phyloP scores from a whole-genome alignment of 768 basidiomycete species.

The Collybia sp. region DNA sequence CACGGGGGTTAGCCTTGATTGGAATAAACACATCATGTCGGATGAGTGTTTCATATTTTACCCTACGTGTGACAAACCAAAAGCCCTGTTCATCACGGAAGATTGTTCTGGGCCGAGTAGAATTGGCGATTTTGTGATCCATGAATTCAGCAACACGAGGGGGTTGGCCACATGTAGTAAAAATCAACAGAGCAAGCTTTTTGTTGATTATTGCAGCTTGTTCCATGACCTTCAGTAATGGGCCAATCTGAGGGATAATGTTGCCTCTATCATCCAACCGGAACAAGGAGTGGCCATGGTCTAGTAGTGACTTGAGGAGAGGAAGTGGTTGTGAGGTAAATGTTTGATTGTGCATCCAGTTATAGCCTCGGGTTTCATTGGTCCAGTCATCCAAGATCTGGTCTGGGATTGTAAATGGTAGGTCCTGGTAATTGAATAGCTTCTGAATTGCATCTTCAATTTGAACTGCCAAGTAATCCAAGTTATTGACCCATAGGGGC shows the following conservation, averaged over 20 bases:
- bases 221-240: neutral
- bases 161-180: neutral
- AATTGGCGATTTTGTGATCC: neutral
- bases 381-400: neutral
- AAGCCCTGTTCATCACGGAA: neutral
- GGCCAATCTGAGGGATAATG: neutral
- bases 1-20: conserved; percentile 5
- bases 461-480: neutral
- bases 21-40: conserved; percentile 11
- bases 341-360: neutral
- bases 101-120: neutral
- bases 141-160: neutral
- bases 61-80: conserved; percentile 9
- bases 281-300: neutral
- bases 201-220: neutral
- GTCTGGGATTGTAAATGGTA: neutral
- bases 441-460: neutral
- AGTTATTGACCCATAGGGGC: neutral
- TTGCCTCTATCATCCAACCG: neutral
- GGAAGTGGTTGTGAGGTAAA: neutral
- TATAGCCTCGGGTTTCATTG: neutral
- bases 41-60: conserved; percentile 6
- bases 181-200: neutral
- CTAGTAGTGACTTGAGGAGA: neutral
- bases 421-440: neutral